Percentiles rank a stretch among this genome's conserved stretches.
Evolutionary conservation across 2,329 filamentous ascomycete genomes (phyloP).

Genomic region (Botrytis byssoidea): DNA sequence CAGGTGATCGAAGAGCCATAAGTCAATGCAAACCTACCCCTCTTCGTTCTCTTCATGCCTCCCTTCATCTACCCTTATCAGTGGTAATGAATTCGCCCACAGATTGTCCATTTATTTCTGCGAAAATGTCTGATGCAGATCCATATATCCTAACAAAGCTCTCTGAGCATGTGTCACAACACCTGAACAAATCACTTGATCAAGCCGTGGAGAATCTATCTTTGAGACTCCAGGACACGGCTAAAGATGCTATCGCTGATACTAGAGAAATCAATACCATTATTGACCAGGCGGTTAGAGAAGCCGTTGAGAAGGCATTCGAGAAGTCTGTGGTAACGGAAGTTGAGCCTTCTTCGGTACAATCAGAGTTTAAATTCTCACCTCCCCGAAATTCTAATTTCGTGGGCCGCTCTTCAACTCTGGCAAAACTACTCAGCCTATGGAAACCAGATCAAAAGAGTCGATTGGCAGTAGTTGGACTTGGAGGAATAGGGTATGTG

Average conservation of each 20-base stretch:
- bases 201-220: slow-evolving; percentile 17
- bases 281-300: slow-evolving; percentile 12
- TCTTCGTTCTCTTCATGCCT: neutral
- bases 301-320: slow-evolving; percentile 17
- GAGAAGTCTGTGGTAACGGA: slow-evolving; percentile 13
- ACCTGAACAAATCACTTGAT: slow-evolving; percentile 18
- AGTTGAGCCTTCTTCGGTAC: slow-evolving; percentile 7
- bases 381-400: slow-evolving; percentile 30
- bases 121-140: slow-evolving; percentile 18
- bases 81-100: slow-evolving; percentile 5
- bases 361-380: slow-evolving; percentile 26
- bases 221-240: slow-evolving; percentile 17
- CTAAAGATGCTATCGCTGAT: slow-evolving; percentile 17
- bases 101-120: slow-evolving; percentile 18
- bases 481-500: slow-evolving; percentile 34
- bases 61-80: neutral
- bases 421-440: slow-evolving; percentile 30
- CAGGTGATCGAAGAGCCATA: slow-evolving; percentile 8
- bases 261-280: slow-evolving; percentile 19
- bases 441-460: slow-evolving; percentile 30
- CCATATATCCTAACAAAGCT: slow-evolving; percentile 20
- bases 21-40: slow-evolving; percentile 10
- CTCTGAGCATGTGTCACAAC: slow-evolving; percentile 18
- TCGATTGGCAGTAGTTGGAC: slow-evolving; percentile 30
- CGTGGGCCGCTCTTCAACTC: slow-evolving; percentile 27